These are phyloP conservation scores for Echinochloa phyllopogon DNA, from an alignment of 176 grass and related monocot species.

Conservation along the genomic window DNA sequence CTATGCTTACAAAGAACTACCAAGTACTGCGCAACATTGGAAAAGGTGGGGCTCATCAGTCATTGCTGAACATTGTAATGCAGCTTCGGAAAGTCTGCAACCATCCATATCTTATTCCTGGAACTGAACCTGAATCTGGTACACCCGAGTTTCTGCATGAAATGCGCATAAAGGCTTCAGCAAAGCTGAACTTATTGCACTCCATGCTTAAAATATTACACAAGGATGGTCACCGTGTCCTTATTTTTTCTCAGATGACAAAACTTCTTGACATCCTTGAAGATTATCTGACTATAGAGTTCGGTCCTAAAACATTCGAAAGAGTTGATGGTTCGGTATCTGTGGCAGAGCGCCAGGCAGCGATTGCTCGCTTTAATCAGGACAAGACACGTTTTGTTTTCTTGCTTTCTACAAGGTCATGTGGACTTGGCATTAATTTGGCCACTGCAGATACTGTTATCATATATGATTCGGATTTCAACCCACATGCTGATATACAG, in stretches of 20 bases:
- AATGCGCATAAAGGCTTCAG: slow-evolving; percentile 99
- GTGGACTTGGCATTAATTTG: slow-evolving; percentile 99
- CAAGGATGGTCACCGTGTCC: slow-evolving; percentile 87
- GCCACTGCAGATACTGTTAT: slow-evolving; percentile 98
- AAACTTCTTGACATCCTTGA: slow-evolving; percentile 99
- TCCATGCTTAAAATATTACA: slow-evolving; percentile 92
- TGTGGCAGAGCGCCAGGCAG: slow-evolving; percentile 86
- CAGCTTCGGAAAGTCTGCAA: slow-evolving; percentile 99
- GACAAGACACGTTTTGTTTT: slow-evolving; percentile 98
- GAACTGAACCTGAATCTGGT: slow-evolving; percentile 95
- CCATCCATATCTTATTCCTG: slow-evolving; percentile 98
- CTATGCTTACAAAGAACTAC: slow-evolving; percentile 98
- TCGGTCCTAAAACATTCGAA: slow-evolving; percentile 90
- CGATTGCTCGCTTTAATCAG: slow-evolving; percentile 96
- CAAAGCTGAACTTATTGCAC: slow-evolving; percentile 87
- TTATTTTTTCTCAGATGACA: slow-evolving; percentile 99
- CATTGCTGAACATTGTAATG: slow-evolving; percentile 98
- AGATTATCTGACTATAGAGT: slow-evolving; percentile 87
- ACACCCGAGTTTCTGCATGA: slow-evolving; percentile 90
- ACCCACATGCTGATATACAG: slow-evolving; percentile 99
- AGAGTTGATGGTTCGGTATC: slow-evolving; percentile 95
- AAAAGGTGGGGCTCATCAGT: slow-evolving; percentile 86
- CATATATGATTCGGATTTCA: slow-evolving; percentile 99
- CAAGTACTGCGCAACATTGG: slow-evolving; percentile 90
- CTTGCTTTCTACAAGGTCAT: slow-evolving; percentile 94